Evolutionary conservation across 441 rosid genomes (phyloP).

Genomic region (Cnidoscolus chayamansa): DNA sequence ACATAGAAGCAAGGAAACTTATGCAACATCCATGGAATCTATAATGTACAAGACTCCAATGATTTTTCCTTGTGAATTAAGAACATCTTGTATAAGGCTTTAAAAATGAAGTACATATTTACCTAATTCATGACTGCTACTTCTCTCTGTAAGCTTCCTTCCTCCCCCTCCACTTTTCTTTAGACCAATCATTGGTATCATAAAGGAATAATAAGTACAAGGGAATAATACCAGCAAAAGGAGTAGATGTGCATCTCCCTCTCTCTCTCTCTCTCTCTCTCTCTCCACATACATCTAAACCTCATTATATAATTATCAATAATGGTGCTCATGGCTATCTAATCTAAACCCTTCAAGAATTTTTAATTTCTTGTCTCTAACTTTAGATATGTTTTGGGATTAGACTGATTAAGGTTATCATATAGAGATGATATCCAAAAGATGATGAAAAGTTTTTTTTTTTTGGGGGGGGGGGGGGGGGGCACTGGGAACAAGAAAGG

Average conservation of each 20-base stretch:
- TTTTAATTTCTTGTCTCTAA: neutral
- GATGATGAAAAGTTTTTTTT: neutral
- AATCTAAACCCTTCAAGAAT: conserved; percentile 11
- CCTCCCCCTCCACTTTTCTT: conserved; percentile 9
- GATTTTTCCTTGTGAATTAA: conserved; percentile 19
- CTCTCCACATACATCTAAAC: neutral
- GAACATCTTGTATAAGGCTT: conserved; percentile 27
- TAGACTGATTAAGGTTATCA: neutral
- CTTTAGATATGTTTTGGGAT: neutral
- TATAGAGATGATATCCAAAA: too few species aligned
- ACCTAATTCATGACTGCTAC: conserved; percentile 42
- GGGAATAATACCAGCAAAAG: conserved; percentile 36
- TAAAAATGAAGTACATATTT: conserved; percentile 13
- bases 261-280: conserved; percentile 19
- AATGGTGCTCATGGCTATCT: conserved; percentile 25
- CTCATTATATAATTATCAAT: conserved; percentile 22
- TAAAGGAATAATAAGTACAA: conserved; percentile 38
- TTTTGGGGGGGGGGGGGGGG: neutral
- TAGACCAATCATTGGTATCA: conserved; percentile 44
- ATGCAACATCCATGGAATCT: conserved; percentile 33
- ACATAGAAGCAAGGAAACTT: conserved; percentile 15
- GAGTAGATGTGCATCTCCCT: conserved; percentile 30
- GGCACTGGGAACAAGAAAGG: conserved; percentile 22
- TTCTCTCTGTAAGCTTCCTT: conserved; percentile 23
- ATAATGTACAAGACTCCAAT: conserved; percentile 5